Conservation (phyloP, 768 basidiomycete species). For the Auricularia cornea region DNA sequence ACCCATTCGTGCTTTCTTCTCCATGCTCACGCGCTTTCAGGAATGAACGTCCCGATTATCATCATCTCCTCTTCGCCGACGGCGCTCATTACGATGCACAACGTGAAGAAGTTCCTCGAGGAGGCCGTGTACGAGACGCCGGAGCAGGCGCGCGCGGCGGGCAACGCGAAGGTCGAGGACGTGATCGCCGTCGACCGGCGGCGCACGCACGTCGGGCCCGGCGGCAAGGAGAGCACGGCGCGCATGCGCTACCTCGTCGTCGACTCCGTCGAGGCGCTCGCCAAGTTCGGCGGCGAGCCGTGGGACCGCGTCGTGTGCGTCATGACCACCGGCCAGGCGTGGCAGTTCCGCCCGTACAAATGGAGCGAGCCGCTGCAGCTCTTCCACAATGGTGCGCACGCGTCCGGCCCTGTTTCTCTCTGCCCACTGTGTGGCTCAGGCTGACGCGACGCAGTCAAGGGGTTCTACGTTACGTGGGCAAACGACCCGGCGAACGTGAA, state of each 20-base stretch:
- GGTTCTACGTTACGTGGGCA: conserved; percentile 90
- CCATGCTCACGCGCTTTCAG: conserved; percentile 24
- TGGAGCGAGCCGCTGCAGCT: conserved; percentile 90
- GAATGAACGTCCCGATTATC: conserved; percentile 84
- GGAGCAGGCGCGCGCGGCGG: conserved; percentile 65
- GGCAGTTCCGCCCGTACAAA: conserved; percentile 97
- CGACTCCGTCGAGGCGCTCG: conserved; percentile 85
- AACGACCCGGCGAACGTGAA: conserved; percentile 84
- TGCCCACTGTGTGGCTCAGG: background rate
- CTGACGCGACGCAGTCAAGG: conserved; percentile 58
- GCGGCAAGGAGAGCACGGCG: conserved; percentile 48
- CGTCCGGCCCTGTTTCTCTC: background rate
- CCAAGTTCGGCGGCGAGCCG: conserved; percentile 85
- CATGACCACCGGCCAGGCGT: conserved; percentile 95
- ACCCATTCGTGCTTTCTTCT: background rate
- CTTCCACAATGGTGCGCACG: conserved; percentile 78
- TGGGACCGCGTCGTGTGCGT: conserved; percentile 97
- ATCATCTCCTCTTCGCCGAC: conserved; percentile 96
- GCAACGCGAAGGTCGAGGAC: conserved; percentile 70
- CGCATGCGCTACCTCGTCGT: conserved; percentile 70
- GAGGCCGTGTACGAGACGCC: conserved; percentile 69
- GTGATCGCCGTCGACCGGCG: conserved; percentile 82
- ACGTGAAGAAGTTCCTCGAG: conserved; percentile 89
- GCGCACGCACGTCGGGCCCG: conserved; percentile 59
- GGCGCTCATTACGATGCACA: conserved; percentile 94